Base-by-base conservation (phyloP, 352 stramenopile species). In the Globisporangium paroecandrum region DNA sequence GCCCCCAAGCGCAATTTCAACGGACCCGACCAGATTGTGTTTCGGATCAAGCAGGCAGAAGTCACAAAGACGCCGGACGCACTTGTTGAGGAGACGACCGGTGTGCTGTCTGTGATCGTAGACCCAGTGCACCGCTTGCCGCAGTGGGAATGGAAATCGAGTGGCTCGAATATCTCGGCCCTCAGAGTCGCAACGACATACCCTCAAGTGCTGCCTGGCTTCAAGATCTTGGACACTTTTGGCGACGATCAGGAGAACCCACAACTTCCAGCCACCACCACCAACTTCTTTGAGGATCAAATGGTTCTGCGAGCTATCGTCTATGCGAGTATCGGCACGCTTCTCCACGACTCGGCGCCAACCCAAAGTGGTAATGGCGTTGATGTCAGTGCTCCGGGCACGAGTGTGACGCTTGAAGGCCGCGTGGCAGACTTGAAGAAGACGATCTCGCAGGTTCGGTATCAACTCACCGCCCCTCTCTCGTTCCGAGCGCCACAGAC, bases 61-160 rank as follows among this genome's bases (percentile, higher is more conserved):
- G 15, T 2, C 27, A 7, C 15, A 24, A 38, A 38, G 29, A 49
- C 12, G 27, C n/a, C 20, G 6, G 12, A n/a, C 13, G 4, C 43
- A 1, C 12, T 29, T n/a, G 12, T 69, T 20, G 56, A 72, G n/a
- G 47, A 74, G 12, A 18, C 51, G 27, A 67, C 29, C 1, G 71
- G 54, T n/a, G 58, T 83, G 7, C 68, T 82, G 32, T 43, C 47
- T 10, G 65, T 89, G 25, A 78, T 78, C n/a, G 63, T 88, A 9
- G 58, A 72, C 18, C 62, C 71, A 7, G 64, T 75, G 12, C 68
- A 78, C 34, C 72, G 77, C 25, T 32, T 67, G 8, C 73, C 81
- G 1, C 57, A 62, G 10, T 43, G 84, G 25, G n/a, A n/a, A 12
- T 77, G 74, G 74, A 43, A 27, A 1, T 29, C 70, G 3, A 70